phyloP scores from a whole-genome alignment of 331 rosid species.

The Prunus yedoensis region DNA sequence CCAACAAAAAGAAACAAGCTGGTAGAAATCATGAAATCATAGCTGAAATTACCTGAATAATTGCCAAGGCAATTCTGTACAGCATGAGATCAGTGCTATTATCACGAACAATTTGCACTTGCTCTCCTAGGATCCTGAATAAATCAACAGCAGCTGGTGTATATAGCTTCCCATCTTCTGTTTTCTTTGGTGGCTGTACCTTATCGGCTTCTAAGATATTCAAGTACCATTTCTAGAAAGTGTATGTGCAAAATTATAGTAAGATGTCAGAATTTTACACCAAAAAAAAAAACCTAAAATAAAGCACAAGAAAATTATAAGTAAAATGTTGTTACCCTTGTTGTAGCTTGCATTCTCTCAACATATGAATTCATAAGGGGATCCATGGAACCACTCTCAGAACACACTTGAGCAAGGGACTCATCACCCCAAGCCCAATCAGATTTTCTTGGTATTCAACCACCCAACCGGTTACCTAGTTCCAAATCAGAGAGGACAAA shows the following conservation, averaged over 20 bases:
- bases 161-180: constrained; percentile 90
- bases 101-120: constrained; percentile 94
- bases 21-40: background rate
- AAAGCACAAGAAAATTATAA: constrained; percentile 10
- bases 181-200: constrained; percentile 90
- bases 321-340: constrained; percentile 57
- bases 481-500: constrained; percentile 13
- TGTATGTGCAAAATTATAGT: constrained; percentile 24
- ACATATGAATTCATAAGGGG: constrained; percentile 95
- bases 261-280: constrained; percentile 15
- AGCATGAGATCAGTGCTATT: constrained; percentile 95
- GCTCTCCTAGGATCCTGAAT: constrained; percentile 97
- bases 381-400: constrained; percentile 99
- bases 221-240: constrained; percentile 90
- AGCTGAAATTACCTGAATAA: constrained; percentile 71
- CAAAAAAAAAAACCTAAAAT: background rate
- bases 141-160: constrained; percentile 99
- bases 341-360: constrained; percentile 97
- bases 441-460: constrained; percentile 92
- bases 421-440: constrained; percentile 87
- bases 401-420: constrained; percentile 91
- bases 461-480: constrained; percentile 96
- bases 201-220: constrained; percentile 96
- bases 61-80: constrained; percentile 89
- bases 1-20: background rate